Base-by-base conservation (phyloP, 2,329 filamentous ascomycete species). In the Shiraia bambusicola region DNA sequence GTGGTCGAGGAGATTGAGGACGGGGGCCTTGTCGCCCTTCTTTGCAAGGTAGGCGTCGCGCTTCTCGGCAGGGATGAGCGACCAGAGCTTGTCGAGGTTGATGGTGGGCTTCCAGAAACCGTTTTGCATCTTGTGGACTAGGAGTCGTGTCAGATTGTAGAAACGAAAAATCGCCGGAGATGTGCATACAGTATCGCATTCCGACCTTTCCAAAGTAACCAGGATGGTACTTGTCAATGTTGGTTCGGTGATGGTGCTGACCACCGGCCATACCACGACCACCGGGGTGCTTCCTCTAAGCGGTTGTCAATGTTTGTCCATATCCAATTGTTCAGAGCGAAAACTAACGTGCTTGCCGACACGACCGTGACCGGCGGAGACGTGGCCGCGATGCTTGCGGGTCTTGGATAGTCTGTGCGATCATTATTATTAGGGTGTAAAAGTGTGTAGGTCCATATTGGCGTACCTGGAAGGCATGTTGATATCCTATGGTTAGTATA, bases 201-300 rank as follows among this genome's bases (percentile, higher is more conserved):
- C 89, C 89, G 77, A 96, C 95, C 87, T 96, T 95, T 78, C 89
- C 89, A 78, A 96, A 97, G 88, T 97, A 97, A 89, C 93, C 93
- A 54, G 92, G 90, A 73, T 95, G 88, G 85, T 92, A 90, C 78
- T 92, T 91, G 75, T 88, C 86, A 69, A 90, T 79, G 80, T 94
- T 95, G 71, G 88, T 95, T 63, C 88, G 78, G 84, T 94, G 89
- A 80, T 98, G 93, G 82, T 98, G 93, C 80, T 96, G 89, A 47
- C 91, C 92, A 94, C 93, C 92, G 74, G 93, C 93, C 78, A 88
- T 88, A 84, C 83, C 82, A 72, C 82, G 82, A 60, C 59, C 83
- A 82, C 83, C 82, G 69, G 83, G 83, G 69, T 84, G 80, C 72
- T 98, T 97, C 73, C 93, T 82, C 39, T 47, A 34, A 27, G n/a